A percentile compares a stretch with the other conserved stretches of the same genome.
Evolutionary conservation across 2,329 filamentous ascomycete genomes (phyloP).

Genomic region (Fusarium sp.): DNA sequence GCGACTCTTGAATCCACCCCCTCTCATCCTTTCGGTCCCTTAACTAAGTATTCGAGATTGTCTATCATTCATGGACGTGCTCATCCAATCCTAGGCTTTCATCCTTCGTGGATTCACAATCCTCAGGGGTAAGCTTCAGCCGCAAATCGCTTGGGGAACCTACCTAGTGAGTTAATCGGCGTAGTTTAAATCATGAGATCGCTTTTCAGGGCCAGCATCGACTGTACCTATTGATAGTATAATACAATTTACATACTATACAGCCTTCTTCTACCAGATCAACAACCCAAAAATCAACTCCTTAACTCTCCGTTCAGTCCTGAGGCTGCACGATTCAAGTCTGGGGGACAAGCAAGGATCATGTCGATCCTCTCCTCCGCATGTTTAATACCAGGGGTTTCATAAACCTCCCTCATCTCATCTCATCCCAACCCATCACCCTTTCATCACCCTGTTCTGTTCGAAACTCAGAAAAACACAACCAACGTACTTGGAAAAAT

Average conservation of each 20-base stretch:
- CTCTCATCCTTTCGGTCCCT: background rate
- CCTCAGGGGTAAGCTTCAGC: conserved; percentile 25
- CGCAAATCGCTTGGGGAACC: conserved; percentile 7
- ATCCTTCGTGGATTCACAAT: conserved; percentile 8
- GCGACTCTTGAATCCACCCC: conserved; percentile 5
- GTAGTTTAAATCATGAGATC: background rate
- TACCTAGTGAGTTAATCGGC: background rate
- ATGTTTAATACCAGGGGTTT: conserved; percentile 20
- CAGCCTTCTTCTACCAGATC: background rate
- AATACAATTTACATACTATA: background rate
- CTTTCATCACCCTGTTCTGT: background rate
- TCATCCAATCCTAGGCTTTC: conserved; percentile 1
- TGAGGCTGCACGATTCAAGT: background rate
- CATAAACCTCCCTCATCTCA: background rate
- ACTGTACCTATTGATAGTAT: too few species aligned
- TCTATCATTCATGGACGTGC: background rate
- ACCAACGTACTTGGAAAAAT: background rate
- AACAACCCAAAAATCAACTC: background rate
- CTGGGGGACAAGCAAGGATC: conserved; percentile 32
- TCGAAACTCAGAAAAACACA: background rate
- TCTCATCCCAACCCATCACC: conserved; percentile 3
- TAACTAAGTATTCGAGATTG: background rate
- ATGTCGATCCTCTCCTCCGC: conserved; percentile 28
- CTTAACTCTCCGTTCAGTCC: background rate
- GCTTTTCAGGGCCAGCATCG: background rate